Evolutionary conservation across 2,329 filamentous ascomycete species (phyloP), one percentile per base, ranked within the genome.

Genomic region (Colletotrichum musicola): DNA sequence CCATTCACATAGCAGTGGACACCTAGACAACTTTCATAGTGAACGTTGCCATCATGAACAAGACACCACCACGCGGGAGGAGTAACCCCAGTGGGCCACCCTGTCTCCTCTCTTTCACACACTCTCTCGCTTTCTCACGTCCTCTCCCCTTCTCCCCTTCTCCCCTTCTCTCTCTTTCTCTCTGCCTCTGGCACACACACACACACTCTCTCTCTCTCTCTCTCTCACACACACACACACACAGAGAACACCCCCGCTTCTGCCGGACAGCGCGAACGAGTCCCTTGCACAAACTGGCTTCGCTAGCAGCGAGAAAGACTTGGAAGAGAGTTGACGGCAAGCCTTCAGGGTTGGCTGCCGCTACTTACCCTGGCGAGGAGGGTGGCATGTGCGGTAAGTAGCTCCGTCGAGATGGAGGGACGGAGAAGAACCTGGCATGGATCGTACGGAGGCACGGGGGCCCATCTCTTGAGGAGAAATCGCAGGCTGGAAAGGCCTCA

Each of bases 391-490:
- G 62, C 57, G 57, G 63, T 61, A 61, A 56, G 62, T 68, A 69
- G 63, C 75, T 76, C 75, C 72, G 74, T 76, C 73, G 58, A 74
- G 74, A 77, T 75, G 76, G 77, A 77, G 76, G 75, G 75, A 77
- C 75, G 76, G 75, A 72, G 71, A 68, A 68, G 64, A 64, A 59
- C 68, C 64, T 64, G 47, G 68, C 70, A 71, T 64, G 70, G 70
- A 72, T 72, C 62, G 61, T 74, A 74, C 74, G 74, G 75, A 72
- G 72, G 71, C 75, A 74, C 72, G 71, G 71, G 72, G 66, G 54
- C 25, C 42, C 65, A 65, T 60, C 51, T 63, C 57, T 69, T 18
- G 57, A 69, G 63, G 63, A 69, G 67, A 72, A 58, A 56, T 64
- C 64, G 70, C 30, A 62, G 62, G 67, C 70, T 69, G 60, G 70